These are phyloP conservation scores for Sesbania bispinosa DNA, from an alignment of 306 rosid genomes.

Conservation along the genomic window DNA sequence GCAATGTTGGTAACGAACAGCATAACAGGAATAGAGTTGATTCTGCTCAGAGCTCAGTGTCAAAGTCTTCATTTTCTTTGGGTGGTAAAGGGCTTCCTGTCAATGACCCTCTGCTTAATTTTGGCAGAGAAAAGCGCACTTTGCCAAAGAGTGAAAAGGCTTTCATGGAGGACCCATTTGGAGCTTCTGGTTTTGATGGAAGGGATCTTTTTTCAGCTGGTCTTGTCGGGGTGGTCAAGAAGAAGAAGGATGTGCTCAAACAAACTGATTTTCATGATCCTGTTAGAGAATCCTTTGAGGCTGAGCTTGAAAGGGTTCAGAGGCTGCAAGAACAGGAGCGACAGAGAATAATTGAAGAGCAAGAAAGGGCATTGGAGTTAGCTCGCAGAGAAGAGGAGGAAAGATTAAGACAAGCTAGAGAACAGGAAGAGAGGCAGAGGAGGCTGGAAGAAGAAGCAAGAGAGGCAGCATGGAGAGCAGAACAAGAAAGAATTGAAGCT, in stretches of 20 bases:
- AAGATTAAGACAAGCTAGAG: constrained; percentile 57
- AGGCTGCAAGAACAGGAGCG: constrained; percentile 94
- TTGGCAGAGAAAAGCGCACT: constrained; percentile 72
- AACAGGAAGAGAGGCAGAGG: constrained; percentile 83
- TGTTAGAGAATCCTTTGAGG: constrained; percentile 95
- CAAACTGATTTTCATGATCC: constrained; percentile 92
- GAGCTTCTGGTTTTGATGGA: constrained; percentile 75
- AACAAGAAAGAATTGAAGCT: constrained; percentile 73
- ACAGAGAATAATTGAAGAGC: constrained; percentile 71
- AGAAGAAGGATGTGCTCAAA: constrained; percentile 72
- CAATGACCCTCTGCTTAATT: constrained; percentile 76
- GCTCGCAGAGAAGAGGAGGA: constrained; percentile 96
- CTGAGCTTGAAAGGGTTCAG: constrained; percentile 99
- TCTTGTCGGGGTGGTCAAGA: constrained; percentile 77
- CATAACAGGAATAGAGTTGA: constrained; percentile 52
- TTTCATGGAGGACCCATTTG: constrained; percentile 61
- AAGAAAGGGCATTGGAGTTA: constrained; percentile 73
- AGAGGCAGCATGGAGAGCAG: constrained; percentile 92
- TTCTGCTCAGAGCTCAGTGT: constrained; percentile 41
- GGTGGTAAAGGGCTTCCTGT: constrained; percentile 65
- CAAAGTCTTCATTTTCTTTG: constrained; percentile 50
- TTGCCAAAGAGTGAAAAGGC: constrained; percentile 63
- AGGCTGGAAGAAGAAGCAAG: constrained; percentile 89
- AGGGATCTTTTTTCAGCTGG: constrained; percentile 61
- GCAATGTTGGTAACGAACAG: constrained; percentile 49